Evolutionary conservation across 768 basidiomycete genomes (phyloP).

Genomic region (Pleurotus djamor): DNA sequence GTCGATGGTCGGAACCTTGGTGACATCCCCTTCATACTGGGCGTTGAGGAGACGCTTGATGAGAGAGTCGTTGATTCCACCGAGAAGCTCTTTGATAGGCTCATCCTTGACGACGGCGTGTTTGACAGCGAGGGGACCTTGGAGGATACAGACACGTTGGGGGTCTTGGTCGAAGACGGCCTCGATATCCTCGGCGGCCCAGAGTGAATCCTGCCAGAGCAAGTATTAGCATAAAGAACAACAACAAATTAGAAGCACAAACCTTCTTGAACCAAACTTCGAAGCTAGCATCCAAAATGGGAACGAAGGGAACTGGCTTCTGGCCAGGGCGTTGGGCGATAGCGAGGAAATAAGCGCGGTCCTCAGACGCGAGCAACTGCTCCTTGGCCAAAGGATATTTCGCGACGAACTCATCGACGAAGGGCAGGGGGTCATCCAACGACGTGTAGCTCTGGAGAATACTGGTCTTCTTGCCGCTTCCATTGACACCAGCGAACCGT

Average conservation of each 20-base stretch:
- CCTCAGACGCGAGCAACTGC: constrained; percentile 90
- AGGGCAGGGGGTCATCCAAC: constrained; percentile 78
- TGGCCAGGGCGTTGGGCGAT: constrained; percentile 96
- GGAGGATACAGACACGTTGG: constrained; percentile 95
- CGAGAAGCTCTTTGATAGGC: constrained; percentile 90
- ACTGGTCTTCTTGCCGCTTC: constrained; percentile 73
- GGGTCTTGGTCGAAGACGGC: constrained; percentile 99
- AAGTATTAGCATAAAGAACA: constrained; percentile 9
- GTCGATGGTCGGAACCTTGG: constrained; percentile 76
- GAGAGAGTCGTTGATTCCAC: constrained; percentile 79
- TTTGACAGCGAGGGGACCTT: constrained; percentile 94
- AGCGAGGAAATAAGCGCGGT: constrained; percentile 93
- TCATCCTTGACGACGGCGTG: constrained; percentile 88
- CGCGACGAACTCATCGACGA: constrained; percentile 82
- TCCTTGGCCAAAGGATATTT: constrained; percentile 78
- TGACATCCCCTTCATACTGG: constrained; percentile 74
- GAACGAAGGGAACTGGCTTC: constrained; percentile 98
- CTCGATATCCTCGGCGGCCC: constrained; percentile 98
- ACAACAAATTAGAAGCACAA: constrained; percentile 12
- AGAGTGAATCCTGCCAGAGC: constrained; percentile 78
- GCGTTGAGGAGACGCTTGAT: constrained; percentile 76
- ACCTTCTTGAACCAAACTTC: constrained; percentile 99
- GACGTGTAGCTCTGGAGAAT: constrained; percentile 79
- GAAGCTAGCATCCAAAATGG: constrained; percentile 88
- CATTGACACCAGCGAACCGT: constrained; percentile 89